Percentiles rank a stretch among this genome's conserved stretches.
Conservation (phyloP, 2,329 filamentous ascomycete species). For the Dothistroma septosporum region DNA sequence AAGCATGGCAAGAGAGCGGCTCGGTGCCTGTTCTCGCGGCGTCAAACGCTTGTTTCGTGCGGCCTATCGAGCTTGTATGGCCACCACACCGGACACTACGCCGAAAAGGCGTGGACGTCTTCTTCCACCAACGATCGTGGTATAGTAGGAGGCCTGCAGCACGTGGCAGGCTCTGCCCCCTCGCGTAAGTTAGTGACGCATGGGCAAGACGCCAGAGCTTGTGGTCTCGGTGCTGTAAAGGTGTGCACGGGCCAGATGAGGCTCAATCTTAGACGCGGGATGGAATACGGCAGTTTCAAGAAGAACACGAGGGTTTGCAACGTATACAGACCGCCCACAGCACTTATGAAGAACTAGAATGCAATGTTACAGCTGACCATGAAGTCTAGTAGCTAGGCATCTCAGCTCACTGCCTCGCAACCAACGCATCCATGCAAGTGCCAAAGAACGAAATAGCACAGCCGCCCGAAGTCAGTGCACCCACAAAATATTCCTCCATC, state of each 20-base stretch:
- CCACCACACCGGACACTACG: neutral
- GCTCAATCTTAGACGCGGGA: too few species aligned
- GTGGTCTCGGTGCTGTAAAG: too few species aligned
- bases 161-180: too few species aligned
- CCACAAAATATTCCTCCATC: neutral
- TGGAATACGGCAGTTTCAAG: too few species aligned
- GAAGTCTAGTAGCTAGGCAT: neutral
- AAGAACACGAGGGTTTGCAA: too few species aligned
- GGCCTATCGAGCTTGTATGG: neutral
- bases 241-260: too few species aligned
- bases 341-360: too few species aligned
- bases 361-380: neutral
- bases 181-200: too few species aligned
- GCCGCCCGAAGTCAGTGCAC: neutral
- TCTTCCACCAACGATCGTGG: neutral
- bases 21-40: neutral
- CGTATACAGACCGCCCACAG: too few species aligned
- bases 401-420: neutral
- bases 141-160: too few species aligned
- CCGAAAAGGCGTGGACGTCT: neutral
- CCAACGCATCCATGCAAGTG: neutral
- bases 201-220: too few species aligned
- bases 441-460: neutral
- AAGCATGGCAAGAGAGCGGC: neutral
- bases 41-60: conserved; percentile 1